Base-by-base conservation (phyloP, 176 grass and related monocot species). In the Pontederia paniculata region DNA sequence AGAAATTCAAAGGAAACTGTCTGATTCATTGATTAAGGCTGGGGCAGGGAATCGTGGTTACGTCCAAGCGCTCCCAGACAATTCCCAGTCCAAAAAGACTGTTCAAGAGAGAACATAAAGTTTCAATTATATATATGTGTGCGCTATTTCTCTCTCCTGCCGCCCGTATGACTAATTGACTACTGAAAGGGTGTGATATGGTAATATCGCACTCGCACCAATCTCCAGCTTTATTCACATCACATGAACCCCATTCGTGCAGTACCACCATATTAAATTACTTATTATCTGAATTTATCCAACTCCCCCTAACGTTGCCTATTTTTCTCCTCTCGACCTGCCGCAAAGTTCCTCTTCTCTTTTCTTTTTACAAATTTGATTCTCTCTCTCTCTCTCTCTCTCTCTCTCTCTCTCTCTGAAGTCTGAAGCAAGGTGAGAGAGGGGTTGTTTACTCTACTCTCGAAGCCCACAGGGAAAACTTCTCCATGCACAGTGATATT, bases 41-140 rank as follows among this genome's bases (percentile, higher is more conserved):
- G 65, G 56, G 20, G 25, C 57, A 77, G 72, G 75, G 81, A 86
- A 93, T 93, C 88, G 76, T 50, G 74, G 55, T 77, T 51, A 48
- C 60, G 10, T 76, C 82, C 88, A 91, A 86, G 23, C 47, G 74
- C 88, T 80, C 70, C 66, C 10, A 43, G 83, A 80, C 88, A 91
- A 86, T 68, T 49, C 49, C 62, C 17, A 73, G 76, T 58, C 82
- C 76, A 76, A 82, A 73, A 86, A 60, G 52, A 61, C 78, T n/a
- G 12, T 73, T 12, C 60, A 67, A 58, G 14, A 31, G 45, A 7
- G 23, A 42, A 21, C 23, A 50, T 10, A 25, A 55, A 14, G 3
- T 53, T 16, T 6, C 7, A 37, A 1, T 1, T 37, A 37, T 37
- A 37, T 37, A 37, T 37, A 37, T 37, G 7, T 31, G 5, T 31